Evolutionary conservation across 345 rosid genomes (phyloP).

Genomic region (Excoecaria cochinchinensis): DNA sequence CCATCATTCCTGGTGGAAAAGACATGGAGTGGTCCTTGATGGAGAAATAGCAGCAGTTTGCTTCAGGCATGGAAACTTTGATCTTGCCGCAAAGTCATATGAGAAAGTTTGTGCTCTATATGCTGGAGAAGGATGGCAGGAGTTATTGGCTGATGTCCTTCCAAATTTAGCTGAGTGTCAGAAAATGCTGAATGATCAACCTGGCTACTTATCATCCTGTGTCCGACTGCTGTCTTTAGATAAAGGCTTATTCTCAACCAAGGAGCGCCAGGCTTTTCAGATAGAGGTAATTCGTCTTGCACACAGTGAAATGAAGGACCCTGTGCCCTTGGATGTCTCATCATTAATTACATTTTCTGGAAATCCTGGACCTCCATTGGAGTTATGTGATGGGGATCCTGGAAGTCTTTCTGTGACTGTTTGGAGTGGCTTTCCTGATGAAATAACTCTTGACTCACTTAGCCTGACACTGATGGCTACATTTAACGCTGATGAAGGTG

Average conservation of each 20-base stretch:
- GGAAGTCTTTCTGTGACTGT: slow-evolving; percentile 78
- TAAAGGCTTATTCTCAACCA: slow-evolving; percentile 70
- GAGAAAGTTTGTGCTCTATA: slow-evolving; percentile 97
- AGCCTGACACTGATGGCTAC: slow-evolving; percentile 88
- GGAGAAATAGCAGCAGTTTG: slow-evolving; percentile 97
- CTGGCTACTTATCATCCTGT: slow-evolving; percentile 91
- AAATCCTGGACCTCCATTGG: slow-evolving; percentile 76
- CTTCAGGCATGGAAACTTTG: slow-evolving; percentile 82
- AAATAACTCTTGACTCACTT: slow-evolving; percentile 89
- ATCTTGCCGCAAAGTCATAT: slow-evolving; percentile 93
- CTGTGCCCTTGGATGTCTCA: slow-evolving; percentile 92
- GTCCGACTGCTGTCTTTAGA: slow-evolving; percentile 87
- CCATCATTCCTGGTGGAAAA: slow-evolving; percentile 98
- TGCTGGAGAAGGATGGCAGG: slow-evolving; percentile 98
- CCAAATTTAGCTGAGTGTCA: slow-evolving; percentile 97
- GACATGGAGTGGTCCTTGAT: slow-evolving; percentile 97
- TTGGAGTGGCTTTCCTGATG: slow-evolving; percentile 98
- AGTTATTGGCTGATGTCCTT: slow-evolving; percentile 85
- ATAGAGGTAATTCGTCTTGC: slow-evolving; percentile 85
- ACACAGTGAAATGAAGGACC: slow-evolving; percentile 89
- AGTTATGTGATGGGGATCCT: slow-evolving; percentile 95
- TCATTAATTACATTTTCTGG: slow-evolving; percentile 94
- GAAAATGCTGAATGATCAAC: slow-evolving; percentile 87
- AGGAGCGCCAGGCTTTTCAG: slow-evolving; percentile 94
- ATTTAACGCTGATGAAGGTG: slow-evolving; percentile 80